These are phyloP conservation scores for Pichia terricola DNA, from an alignment of 1,139 yeast species.

Conservation along the genomic window DNA sequence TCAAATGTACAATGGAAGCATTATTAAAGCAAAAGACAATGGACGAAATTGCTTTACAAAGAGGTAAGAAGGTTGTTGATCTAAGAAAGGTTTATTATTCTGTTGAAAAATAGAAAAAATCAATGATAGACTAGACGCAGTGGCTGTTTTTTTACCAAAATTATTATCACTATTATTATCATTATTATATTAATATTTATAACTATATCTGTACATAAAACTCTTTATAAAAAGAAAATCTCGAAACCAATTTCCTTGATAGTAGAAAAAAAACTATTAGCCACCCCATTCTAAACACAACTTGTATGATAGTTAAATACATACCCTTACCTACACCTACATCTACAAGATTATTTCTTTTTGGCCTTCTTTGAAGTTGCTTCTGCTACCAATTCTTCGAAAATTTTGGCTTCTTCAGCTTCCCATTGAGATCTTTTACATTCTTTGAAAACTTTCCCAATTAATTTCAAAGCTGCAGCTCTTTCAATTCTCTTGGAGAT, in stretches of 20 bases:
- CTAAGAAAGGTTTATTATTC: conserved; percentile 85
- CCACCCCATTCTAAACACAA: too few species aligned
- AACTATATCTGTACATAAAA: too few species aligned
- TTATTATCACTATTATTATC: neutral
- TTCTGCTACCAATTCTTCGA: conserved; percentile 87
- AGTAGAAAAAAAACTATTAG: too few species aligned
- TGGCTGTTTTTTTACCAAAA: conserved; percentile 4
- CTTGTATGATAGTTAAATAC: too few species aligned
- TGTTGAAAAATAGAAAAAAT: conserved; percentile 13
- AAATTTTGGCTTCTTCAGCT: conserved; percentile 83
- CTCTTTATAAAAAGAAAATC: too few species aligned
- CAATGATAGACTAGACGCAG: neutral
- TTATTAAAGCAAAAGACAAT: conserved; percentile 67
- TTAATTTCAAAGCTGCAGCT: conserved; percentile 65
- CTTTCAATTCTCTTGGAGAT: conserved; percentile 54
- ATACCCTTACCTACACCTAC: too few species aligned
- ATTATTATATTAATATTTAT: neutral
- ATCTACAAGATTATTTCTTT: conserved; percentile 22
- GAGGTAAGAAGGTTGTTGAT: conserved; percentile 94
- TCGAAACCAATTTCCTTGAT: too few species aligned
- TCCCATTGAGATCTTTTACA: conserved; percentile 72
- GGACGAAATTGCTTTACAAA: conserved; percentile 79
- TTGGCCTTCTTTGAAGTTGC: conserved; percentile 73
- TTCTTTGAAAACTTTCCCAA: conserved; percentile 64
- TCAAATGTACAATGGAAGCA: conserved; percentile 85